phyloP scores from a whole-genome alignment of 305 asterid genomes.

The Fraxinus sp. region DNA sequence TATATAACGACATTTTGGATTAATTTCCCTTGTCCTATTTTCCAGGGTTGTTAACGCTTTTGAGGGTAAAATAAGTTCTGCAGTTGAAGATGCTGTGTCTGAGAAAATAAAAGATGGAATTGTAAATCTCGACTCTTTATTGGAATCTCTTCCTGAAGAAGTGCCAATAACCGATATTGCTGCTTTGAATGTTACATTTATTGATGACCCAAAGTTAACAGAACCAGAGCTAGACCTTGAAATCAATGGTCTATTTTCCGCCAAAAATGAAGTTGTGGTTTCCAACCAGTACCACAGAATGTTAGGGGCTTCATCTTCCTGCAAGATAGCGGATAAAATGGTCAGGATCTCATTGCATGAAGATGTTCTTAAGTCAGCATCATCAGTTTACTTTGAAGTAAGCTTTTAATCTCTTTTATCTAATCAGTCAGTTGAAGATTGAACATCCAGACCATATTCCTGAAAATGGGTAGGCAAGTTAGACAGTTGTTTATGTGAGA shows the following conservation, averaged over 20 bases:
- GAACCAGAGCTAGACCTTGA: constrained; percentile 58
- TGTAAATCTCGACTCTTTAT: constrained; percentile 48
- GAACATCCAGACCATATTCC: not conserved
- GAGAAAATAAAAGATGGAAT: constrained; percentile 54
- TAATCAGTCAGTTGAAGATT: constrained; percentile 16
- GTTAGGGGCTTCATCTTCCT: constrained; percentile 34
- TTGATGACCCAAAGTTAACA: constrained; percentile 57
- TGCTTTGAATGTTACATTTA: constrained; percentile 60
- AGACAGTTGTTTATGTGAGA: not conserved
- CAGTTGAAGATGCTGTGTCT: constrained; percentile 71
- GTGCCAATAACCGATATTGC: constrained; percentile 53
- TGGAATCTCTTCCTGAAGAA: constrained; percentile 80
- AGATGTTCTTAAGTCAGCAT: constrained; percentile 68
- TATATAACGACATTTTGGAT: not conserved
- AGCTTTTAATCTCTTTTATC: constrained; percentile 24
- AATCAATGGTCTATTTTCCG: constrained; percentile 64
- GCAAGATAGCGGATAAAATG: constrained; percentile 63
- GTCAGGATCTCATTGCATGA: constrained; percentile 65
- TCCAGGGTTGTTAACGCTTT: constrained; percentile 79
- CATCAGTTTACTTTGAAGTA: constrained; percentile 75
- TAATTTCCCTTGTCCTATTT: constrained; percentile 15
- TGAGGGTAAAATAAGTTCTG: constrained; percentile 52
- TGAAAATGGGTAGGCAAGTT: not conserved
- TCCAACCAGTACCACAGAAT: constrained; percentile 31
- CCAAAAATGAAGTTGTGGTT: constrained; percentile 35